Evolutionary conservation across 2,329 filamentous ascomycete species (phyloP).

Genomic region (Metarhizium anisopliae): DNA sequence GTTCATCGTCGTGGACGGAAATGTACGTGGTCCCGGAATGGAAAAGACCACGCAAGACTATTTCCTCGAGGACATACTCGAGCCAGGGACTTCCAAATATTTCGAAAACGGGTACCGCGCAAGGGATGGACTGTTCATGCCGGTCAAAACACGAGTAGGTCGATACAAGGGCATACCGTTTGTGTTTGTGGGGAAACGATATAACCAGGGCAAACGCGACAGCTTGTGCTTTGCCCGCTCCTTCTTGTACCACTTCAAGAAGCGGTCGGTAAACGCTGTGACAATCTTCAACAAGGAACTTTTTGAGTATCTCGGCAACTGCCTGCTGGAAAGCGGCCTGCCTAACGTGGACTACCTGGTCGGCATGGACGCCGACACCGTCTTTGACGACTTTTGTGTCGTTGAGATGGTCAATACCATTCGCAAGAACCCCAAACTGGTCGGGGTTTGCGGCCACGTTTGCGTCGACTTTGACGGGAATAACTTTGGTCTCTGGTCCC

Average conservation of each 20-base stretch:
- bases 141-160: slow-evolving; percentile 33
- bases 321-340: slow-evolving; percentile 28
- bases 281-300: slow-evolving; percentile 38
- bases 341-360: slow-evolving; percentile 32
- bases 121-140: slow-evolving; percentile 36
- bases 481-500: slow-evolving; percentile 34
- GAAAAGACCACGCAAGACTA: slow-evolving; percentile 38
- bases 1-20: slow-evolving; percentile 39
- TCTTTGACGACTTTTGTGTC: slow-evolving; percentile 35
- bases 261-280: slow-evolving; percentile 28
- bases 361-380: slow-evolving; percentile 40
- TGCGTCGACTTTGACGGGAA: slow-evolving; percentile 34
- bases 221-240: slow-evolving; percentile 40
- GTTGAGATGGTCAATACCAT: slow-evolving; percentile 34
- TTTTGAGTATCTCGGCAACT: slow-evolving; percentile 30
- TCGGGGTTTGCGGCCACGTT: slow-evolving; percentile 40
- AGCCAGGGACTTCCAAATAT: slow-evolving; percentile 19
- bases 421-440: slow-evolving; percentile 30
- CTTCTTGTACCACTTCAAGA: slow-evolving; percentile 38
- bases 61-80: slow-evolving; percentile 36
- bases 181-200: slow-evolving; percentile 37
- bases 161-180: slow-evolving; percentile 36
- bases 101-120: slow-evolving; percentile 36
- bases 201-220: slow-evolving; percentile 42
- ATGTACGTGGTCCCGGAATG: slow-evolving; percentile 36